Evolutionary conservation across 805 yeast species (phyloP).

Genomic region (Yarrowia sp.): DNA sequence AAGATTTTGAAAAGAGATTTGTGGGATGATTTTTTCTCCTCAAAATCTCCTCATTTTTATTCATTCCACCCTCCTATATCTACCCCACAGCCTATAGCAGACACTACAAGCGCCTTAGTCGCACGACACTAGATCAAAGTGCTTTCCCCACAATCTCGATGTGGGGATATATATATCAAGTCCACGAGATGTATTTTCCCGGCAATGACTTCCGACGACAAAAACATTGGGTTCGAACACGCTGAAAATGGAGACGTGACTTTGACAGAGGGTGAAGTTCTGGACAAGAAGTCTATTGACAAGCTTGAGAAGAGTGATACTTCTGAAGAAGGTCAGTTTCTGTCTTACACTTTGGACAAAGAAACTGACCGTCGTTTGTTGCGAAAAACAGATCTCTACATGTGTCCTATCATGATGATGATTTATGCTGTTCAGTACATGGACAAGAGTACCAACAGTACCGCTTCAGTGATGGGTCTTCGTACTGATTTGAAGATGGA

Average conservation of each 20-base stretch:
- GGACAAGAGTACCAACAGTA: conserved; percentile 56
- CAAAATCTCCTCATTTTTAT: too few species aligned
- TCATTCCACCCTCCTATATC: too few species aligned
- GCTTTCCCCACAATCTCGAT: too few species aligned
- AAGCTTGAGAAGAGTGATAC: not conserved
- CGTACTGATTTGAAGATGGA: conserved; percentile 47
- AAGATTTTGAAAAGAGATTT: too few species aligned
- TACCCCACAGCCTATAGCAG: not conserved
- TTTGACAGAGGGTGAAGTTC: too few species aligned
- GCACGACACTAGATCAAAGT: not conserved
- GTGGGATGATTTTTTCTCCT: too few species aligned
- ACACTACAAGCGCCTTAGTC: not conserved
- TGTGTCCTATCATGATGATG: conserved; percentile 52
- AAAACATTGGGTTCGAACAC: too few species aligned
- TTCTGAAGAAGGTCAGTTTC: not conserved
- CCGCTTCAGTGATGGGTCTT: conserved; percentile 55
- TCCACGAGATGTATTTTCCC: too few species aligned
- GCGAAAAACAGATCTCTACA: conserved; percentile 51
- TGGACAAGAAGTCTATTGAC: too few species aligned
- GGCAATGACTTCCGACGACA: too few species aligned
- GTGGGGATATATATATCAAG: too few species aligned
- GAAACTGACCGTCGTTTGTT: conserved; percentile 33
- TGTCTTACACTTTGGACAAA: not conserved
- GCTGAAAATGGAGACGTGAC: too few species aligned
- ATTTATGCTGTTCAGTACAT: conserved; percentile 54